Evolutionary conservation across 148 eudicot species (phyloP), one percentile per base, ranked within the genome.

Genomic region (Dysphania ambrosioides): DNA sequence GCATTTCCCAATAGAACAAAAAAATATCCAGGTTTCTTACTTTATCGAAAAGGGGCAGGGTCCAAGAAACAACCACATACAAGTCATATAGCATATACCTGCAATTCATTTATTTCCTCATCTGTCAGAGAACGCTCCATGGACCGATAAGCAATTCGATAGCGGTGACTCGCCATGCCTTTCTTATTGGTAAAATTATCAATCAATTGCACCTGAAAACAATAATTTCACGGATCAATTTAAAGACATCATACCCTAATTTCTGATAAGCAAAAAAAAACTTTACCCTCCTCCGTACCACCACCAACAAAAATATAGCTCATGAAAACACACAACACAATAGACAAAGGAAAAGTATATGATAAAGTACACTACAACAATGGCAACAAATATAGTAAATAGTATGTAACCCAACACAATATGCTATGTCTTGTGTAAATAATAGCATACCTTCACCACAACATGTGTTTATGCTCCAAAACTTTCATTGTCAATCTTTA

Each of bases 71-170:
- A 44, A 63, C 65, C 21, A 59, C 51, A 75, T 21, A 47, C 3
- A 71, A 4, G 23, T n/a, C n/a, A n/a, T n/a, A n/a, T n/a, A n/a
- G n/a, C n/a, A 70, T 47, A 32, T 85, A 95, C 97, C 97, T 95
- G 99, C 56, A 95, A 78, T 19, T 87, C 90, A 36, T 92, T 90
- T 69, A 92, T 88, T 75, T 95, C 98, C 68, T 90, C 98, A 61
- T 95, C 92, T 41, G 97, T 92, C 57, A 95, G 93, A 74, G 98
- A 92, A 29, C 93, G 96, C 81, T 95, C 97, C 98, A 95, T 91
- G 67, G 98, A 95, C 56, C 97, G 91, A 79, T 87, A 94, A 68
- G 91, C 86, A 49, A 92, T 92, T 76, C 98, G 83, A 71, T 95
- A 95, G 66, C 99, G 92, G 56, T 95, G 97, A 77, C 99, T 95